Percentiles rank a stretch among this genome's conserved stretches.
phyloP scores from a whole-genome alignment of 495 filamentous ascomycete genomes.

The Lophiostoma macrostomum region DNA sequence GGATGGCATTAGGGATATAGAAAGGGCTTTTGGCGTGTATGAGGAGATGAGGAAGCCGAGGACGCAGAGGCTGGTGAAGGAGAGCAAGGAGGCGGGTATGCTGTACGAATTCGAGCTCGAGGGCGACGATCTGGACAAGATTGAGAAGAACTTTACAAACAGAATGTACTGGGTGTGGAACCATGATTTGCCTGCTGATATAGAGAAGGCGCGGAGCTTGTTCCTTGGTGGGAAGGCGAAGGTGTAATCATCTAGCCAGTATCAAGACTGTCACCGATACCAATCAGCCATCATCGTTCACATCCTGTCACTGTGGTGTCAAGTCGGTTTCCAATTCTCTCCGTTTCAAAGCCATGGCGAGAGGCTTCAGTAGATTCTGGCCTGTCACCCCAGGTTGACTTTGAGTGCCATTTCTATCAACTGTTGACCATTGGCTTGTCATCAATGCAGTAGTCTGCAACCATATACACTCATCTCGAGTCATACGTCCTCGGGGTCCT shows the following conservation, averaged over 20 bases:
- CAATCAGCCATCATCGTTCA: no score
- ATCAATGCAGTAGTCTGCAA: no score
- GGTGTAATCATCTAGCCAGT: neutral
- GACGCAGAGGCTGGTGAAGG: constrained; percentile 33
- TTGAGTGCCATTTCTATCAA: no score
- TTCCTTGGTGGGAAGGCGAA: constrained; percentile 4
- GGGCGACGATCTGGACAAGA: constrained; percentile 37
- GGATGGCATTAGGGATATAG: constrained; percentile 40
- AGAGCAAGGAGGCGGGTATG: constrained; percentile 35
- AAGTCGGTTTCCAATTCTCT: no score
- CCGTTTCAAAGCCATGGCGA: no score
- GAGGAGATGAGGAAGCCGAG: constrained; percentile 56
- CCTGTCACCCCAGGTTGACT: no score
- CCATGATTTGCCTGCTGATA: constrained; percentile 29
- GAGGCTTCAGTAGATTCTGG: no score
- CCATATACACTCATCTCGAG: no score
- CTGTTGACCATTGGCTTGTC: no score
- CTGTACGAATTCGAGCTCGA: constrained; percentile 39
- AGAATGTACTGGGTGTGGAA: constrained; percentile 67
- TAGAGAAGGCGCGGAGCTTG: constrained; percentile 31
- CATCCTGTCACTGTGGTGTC: no score
- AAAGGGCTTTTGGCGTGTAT: constrained; percentile 59
- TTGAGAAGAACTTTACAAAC: constrained; percentile 42
- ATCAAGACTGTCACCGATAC: no score
- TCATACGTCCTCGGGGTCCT: no score